Evolutionary conservation across 2,329 filamentous ascomycete genomes (phyloP).

Genomic region (Cryoendolithus antarcticus): DNA sequence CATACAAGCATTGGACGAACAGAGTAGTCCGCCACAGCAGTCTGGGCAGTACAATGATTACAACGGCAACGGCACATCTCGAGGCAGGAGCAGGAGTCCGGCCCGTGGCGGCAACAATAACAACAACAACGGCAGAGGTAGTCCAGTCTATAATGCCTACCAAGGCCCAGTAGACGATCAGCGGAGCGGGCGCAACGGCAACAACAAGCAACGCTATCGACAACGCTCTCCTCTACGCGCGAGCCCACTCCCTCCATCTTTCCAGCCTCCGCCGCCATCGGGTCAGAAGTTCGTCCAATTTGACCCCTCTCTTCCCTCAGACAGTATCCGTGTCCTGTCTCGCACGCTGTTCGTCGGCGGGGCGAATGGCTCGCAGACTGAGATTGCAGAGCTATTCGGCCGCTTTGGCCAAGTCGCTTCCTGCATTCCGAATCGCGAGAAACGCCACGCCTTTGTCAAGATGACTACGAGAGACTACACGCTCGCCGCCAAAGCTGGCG

Average conservation of each 20-base stretch:
- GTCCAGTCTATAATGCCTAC: slow-evolving; percentile 62
- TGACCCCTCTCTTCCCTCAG: slow-evolving; percentile 60
- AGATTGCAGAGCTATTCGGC: slow-evolving; percentile 69
- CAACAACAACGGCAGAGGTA: slow-evolving; percentile 42
- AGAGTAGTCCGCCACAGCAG: slow-evolving; percentile 13
- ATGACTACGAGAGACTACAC: slow-evolving; percentile 88
- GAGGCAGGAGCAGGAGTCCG: slow-evolving; percentile 62
- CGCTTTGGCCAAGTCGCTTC: slow-evolving; percentile 84
- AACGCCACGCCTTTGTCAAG: slow-evolving; percentile 96
- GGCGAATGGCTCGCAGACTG: slow-evolving; percentile 65
- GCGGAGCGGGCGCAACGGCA: slow-evolving; percentile 8
- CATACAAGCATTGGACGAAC: slow-evolving; percentile 36
- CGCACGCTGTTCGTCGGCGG: slow-evolving; percentile 94
- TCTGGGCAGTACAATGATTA: slow-evolving; percentile 10
- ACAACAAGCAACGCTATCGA: slow-evolving; percentile 52
- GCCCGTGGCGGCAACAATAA: slow-evolving; percentile 37
- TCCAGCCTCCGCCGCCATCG: slow-evolving; percentile 19
- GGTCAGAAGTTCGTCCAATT: slow-evolving; percentile 67
- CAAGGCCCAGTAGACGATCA: slow-evolving; percentile 32
- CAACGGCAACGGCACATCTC: slow-evolving; percentile 27
- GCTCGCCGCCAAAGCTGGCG: slow-evolving; percentile 68
- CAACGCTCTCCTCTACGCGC: slow-evolving; percentile 64
- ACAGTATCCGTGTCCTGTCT: slow-evolving; percentile 83
- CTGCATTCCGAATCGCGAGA: slow-evolving; percentile 96
- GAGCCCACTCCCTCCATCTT: slow-evolving; percentile 7